Percentiles rank a stretch among this genome's conserved stretches.
Evolutionary conservation across 1,284 basidiomycete genomes (phyloP).

Genomic region (Athelia sp.): DNA sequence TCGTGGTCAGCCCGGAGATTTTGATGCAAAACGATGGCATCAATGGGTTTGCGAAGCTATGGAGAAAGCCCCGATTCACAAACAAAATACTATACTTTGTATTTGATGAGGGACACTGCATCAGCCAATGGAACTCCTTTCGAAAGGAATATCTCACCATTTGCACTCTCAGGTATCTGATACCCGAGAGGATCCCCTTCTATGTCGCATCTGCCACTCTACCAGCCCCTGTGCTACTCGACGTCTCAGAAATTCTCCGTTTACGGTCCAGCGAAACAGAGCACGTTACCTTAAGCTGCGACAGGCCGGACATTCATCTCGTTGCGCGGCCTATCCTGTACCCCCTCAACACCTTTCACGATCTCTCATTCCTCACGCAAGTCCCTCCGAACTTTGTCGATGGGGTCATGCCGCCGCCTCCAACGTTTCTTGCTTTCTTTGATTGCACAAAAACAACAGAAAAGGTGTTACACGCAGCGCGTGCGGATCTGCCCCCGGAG

Average conservation of each 20-base stretch:
- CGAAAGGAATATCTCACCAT: constrained; percentile 7
- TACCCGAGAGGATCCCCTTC: constrained; percentile 5
- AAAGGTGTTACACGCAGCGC: constrained; percentile 9
- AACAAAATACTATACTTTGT: constrained; percentile 2
- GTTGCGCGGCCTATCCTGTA: constrained; percentile 17
- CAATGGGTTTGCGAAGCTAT: constrained; percentile 7
- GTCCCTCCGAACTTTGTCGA: constrained; percentile 11
- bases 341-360: constrained; percentile 13
- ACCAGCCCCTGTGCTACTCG: neutral
- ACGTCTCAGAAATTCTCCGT: constrained; percentile 8
- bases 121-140: constrained; percentile 10
- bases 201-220: constrained; percentile 8
- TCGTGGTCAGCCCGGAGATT: constrained; percentile 8
- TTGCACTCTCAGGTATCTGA: constrained; percentile 3
- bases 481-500: constrained; percentile 9
- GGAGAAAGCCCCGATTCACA: constrained; percentile 2
- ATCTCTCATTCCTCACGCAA: constrained; percentile 24
- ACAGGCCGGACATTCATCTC: constrained; percentile 25
- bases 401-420: constrained; percentile 5
- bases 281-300: constrained; percentile 11
- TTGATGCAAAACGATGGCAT: constrained; percentile 4
- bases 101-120: constrained; percentile 12
- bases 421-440: constrained; percentile 25
- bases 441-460: constrained; percentile 16
- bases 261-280: neutral